Evolutionary conservation across 1,139 yeast genomes (phyloP), one percentile per base, ranked within the genome.

Genomic region (Williopsis jadinii): DNA sequence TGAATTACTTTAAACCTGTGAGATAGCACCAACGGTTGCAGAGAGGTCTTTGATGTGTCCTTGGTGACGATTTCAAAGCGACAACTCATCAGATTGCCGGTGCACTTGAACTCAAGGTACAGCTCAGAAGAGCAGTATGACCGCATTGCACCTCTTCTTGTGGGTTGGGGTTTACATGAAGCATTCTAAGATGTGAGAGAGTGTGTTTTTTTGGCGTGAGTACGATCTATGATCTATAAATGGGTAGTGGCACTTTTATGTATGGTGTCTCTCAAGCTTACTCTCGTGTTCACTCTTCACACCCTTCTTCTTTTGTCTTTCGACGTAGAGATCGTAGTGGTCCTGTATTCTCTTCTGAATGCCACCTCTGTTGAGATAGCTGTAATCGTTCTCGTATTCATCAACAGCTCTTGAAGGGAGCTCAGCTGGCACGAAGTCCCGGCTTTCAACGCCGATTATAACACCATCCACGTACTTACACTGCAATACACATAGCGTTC

Each of bases 401-500:
- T 48, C 45, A 19, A 46, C 42, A 19, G 49, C 44, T 9, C 41
- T 37, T 24, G 45, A 36, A 3, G 40, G 15, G 1, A 34, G 12
- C 10, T 35, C 31, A 5, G 13, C 11, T 15, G 46, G 44, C 9
- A n/a, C n/a, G 27, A 30, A 40, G 5, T 28, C n/a, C 9, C 26
- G 9, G 9, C 33, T 30, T 13, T 39, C 15, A 8, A 63, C 59
- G 5, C 59, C 58, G 14, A 65, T 38, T 1, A 65, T 45, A 4
- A 87, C 70, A 0, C 84, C 87, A 57, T 88, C 95, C 28, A 90
- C 90, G 52, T 82, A 84, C 45, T 75, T 74, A 62, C 97, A 87
- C 61, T 90, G 96, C 53, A 92, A 66, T 9, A 87, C 92, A 61
- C 96, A 87, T 48, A 92, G 67, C 0, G 92, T 75, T 50, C 97